These are phyloP conservation scores for Ogataea neopini DNA, from an alignment of 805 yeast species.

Conservation along the genomic window DNA sequence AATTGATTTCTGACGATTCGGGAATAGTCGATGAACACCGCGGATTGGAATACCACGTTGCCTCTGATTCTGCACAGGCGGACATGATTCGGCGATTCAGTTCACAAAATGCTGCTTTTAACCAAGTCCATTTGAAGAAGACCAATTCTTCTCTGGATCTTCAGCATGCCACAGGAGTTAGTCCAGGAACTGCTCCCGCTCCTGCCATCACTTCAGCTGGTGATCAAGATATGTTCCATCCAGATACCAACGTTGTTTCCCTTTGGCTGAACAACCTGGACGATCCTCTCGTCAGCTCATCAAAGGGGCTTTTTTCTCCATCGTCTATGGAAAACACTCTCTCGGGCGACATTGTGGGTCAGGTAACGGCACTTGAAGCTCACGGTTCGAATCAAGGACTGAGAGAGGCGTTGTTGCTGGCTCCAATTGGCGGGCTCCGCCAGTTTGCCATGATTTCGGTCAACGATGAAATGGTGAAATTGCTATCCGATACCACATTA, in stretches of 20 bases:
- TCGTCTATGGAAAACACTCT: slow-evolving; percentile 13
- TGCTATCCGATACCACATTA: slow-evolving; percentile 16
- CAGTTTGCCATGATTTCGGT: slow-evolving; percentile 37
- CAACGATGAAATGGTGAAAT: slow-evolving; percentile 21
- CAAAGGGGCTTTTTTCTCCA: slow-evolving; percentile 24
- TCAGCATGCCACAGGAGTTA: not conserved
- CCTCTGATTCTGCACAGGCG: slow-evolving; percentile 8
- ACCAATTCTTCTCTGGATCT: slow-evolving; percentile 17
- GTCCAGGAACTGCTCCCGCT: not conserved
- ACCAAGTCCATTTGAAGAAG: slow-evolving; percentile 15
- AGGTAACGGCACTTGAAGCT: slow-evolving; percentile 13
- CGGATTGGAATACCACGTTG: no score
- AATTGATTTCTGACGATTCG: slow-evolving; percentile 37
- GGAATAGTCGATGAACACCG: slow-evolving; percentile 26
- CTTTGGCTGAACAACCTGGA: slow-evolving; percentile 34
- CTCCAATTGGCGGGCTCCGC: slow-evolving; percentile 45
- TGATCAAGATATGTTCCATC: slow-evolving; percentile 24
- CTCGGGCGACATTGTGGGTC: slow-evolving; percentile 21
- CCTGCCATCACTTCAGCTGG: not conserved
- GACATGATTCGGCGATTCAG: slow-evolving; percentile 2
- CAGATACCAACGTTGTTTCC: slow-evolving; percentile 29
- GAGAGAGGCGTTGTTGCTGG: slow-evolving; percentile 33
- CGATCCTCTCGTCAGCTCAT: slow-evolving; percentile 26
- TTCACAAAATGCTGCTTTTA: not conserved
- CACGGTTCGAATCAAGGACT: not conserved